Evolutionary conservation across 176 grass and related monocot species (phyloP), one percentile per base, ranked within the genome.

Genomic region (Hsuehochloa calcarea): DNA sequence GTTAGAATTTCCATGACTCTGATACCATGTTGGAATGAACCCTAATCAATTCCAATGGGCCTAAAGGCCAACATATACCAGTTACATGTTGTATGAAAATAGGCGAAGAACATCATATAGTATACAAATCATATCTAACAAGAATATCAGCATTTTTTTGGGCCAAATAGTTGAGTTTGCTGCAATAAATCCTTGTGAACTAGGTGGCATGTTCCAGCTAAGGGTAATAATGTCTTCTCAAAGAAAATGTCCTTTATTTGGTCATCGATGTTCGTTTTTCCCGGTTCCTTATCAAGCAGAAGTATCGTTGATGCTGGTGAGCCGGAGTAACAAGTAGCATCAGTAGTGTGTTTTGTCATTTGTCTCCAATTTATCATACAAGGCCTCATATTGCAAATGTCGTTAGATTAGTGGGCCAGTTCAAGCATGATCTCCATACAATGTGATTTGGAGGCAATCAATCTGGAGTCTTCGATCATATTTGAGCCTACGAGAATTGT

Each of bases 301-400:
- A 47, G 13, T 47, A 47, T 47, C 11, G 45, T 47, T 47, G 25
- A 64, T 31, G 26, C 26, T 29, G 26, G 61, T 31, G 61, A 64
- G 12, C 11, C 5, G 29, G 60, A 63, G 7, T n/a, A 25, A 23
- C 31, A 15, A 29, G 13, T 5, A 64, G 13, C 19, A 75, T 12
- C n/a, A 41, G 46, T 41, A 66, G 82, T 45, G 66, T 75, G 12
- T 64, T 27, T 14, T 64, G 25, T 65, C 82, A 75, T 22, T 34
- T 29, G 54, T 16, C 34, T 16, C n/a, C 44, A 52, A 43, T 49
- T 74, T 15, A 65, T 65, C 70, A 74, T 74, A 39, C 46, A 65
- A 85, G 15, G 67, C 6, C 29, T 72, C 55, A 72, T 64, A 41
- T 41, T 50, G 22, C 29, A 72, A 61, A 51, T 85, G 43, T 83